These are phyloP conservation scores for Fomitopsis pinicola DNA, from an alignment of 1,284 basidiomycete species.

Conservation along the genomic window DNA sequence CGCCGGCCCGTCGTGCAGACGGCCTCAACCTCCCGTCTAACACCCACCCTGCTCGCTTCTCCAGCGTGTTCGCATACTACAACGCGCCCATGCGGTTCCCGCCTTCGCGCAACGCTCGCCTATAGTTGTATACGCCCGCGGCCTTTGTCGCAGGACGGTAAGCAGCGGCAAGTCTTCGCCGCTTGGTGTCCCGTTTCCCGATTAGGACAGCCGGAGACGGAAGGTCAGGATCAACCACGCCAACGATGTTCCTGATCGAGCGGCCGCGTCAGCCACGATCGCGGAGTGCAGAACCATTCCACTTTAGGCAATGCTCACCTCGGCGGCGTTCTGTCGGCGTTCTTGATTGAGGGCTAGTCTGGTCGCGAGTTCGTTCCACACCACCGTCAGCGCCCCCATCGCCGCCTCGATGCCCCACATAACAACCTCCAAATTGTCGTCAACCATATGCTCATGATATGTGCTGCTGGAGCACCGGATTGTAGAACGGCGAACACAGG, in stretches of 20 bases:
- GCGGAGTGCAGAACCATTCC: background rate
- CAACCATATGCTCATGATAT: too few species aligned
- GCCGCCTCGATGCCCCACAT: background rate
- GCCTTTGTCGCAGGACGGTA: background rate
- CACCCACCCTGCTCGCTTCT: slow-evolving; percentile 2
- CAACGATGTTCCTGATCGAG: slow-evolving; percentile 1
- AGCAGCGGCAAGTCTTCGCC: background rate
- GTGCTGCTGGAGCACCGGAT: too few species aligned
- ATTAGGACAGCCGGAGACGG: background rate
- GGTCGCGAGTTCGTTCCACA: background rate
- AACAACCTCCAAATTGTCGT: too few species aligned
- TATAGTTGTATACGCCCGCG: background rate
- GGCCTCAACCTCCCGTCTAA: slow-evolving; percentile 4
- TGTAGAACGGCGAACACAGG: too few species aligned
- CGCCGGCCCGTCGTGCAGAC: slow-evolving; percentile 13
- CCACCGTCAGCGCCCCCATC: background rate
- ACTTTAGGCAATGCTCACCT: background rate
- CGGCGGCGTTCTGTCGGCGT: background rate
- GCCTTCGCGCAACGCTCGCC: background rate
- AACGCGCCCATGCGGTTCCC: background rate
- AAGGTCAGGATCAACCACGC: background rate
- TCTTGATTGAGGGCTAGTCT: background rate
- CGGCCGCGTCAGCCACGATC: background rate
- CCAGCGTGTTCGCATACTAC: background rate
- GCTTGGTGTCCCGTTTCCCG: background rate